phyloP scores from a whole-genome alignment of 78 protist species.

The slime mould (Dictyostelium discoideum) region DNA sequence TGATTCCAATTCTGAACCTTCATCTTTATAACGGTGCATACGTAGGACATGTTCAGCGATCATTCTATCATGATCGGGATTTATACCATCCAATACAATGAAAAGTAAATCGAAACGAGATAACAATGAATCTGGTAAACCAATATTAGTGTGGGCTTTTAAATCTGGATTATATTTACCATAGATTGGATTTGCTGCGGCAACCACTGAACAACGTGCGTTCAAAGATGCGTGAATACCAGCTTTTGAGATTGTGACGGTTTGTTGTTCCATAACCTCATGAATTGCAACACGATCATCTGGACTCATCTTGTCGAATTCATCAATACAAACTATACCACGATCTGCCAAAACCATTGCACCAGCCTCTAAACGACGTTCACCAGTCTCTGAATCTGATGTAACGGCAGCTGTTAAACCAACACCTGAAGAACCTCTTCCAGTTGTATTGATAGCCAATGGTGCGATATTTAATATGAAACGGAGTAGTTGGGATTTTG shows the following conservation, averaged over 20 bases:
- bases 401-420: constrained; percentile 99
- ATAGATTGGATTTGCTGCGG: constrained; percentile 99
- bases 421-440: constrained; percentile 99
- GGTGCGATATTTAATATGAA: constrained; percentile 96
- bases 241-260: constrained; percentile 99
- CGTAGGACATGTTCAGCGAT: constrained; percentile 94
- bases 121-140: constrained; percentile 99
- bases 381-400: constrained; percentile 97
- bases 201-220: constrained; percentile 99
- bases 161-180: constrained; percentile 91
- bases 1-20: constrained; percentile 9
- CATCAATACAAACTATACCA: constrained; percentile 99
- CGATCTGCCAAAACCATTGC: constrained; percentile 99
- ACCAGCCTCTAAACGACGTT: constrained; percentile 99
- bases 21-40: constrained; percentile 88
- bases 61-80: constrained; percentile 82
- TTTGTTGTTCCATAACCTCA: constrained; percentile 99
- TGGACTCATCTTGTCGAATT: constrained; percentile 99
- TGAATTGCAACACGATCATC: constrained; percentile 96
- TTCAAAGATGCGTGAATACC: constrained; percentile 99
- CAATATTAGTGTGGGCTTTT: constrained; percentile 92
- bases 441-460: constrained; percentile 98
- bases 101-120: constrained; percentile 99
- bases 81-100: constrained; percentile 90
- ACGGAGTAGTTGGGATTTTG: constrained; percentile 99